Evolutionary conservation across 139 green algal species (phyloP), one percentile per base, ranked within the genome.

Genomic region (Nannochloris sp.): DNA sequence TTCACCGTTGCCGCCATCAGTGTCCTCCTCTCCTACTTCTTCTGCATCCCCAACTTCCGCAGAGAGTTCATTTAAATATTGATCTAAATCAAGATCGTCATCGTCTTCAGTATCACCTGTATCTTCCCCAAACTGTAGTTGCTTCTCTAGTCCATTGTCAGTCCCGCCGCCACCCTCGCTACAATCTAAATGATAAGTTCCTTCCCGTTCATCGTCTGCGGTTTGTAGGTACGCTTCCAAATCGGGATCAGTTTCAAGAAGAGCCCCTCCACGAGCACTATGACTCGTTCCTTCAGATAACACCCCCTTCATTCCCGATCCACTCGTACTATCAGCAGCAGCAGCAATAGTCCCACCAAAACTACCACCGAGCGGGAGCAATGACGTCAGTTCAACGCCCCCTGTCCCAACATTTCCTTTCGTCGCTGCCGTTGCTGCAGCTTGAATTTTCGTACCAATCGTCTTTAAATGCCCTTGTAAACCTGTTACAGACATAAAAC

Each of bases 221-320:
- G 65, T 76, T 68, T 83, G 71, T 23, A 85, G 66, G 42, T 86
- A 86, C 1, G 76, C 81, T 36, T 83, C 78, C 24, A 87, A 53
- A 31, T 87, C 81, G 6, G 75, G 81, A 36, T 87, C 81, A 13
- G 57, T 55, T 8, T 69, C 81, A 23, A 85, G 60, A 29, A 73
- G 25, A 27, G 19, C 64, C n/a, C 47, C 67, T 12, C 8, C 48
- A 3, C n/a, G 27, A 32, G 30, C 67, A 55, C 42, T n/a, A 14
- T 34, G 37, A 10, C 24, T 24, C 23, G n/a, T n/a, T n/a, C n/a
- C n/a, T n/a, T n/a, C n/a, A n/a, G 33, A 42, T 36, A 12, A 31
- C 4, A 31, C 36, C 14, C 10, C 27, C 9, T 37, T 5, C 24
- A 25, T 13, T 6, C 7, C 5, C 31, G 2, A n/a, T 12, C 24